Percentiles rank a stretch among this genome's conserved stretches.
phyloP scores from a whole-genome alignment of 78 protist genomes.

The Speleostelium caveatum region DNA sequence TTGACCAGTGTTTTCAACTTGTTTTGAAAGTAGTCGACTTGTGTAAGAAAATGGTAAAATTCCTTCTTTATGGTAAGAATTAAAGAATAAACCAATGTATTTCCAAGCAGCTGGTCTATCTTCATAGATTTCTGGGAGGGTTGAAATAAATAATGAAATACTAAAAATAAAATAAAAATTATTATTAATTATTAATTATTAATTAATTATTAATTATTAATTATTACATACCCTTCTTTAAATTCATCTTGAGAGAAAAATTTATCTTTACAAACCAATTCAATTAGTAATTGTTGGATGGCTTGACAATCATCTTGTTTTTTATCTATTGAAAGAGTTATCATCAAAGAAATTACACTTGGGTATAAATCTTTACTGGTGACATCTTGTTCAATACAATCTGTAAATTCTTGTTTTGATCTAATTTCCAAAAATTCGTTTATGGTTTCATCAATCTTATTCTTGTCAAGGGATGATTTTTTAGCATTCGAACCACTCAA shows the following conservation, averaged over 20 bases:
- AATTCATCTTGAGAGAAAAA: slow-evolving; percentile 7
- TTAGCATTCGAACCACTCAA: background rate
- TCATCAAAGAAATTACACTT: slow-evolving; percentile 10
- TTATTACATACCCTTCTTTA: too few species aligned
- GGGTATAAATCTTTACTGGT: slow-evolving; percentile 37
- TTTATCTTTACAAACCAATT: background rate
- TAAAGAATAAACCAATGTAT: slow-evolving; percentile 4
- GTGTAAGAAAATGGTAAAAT: background rate
- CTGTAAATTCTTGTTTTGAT: slow-evolving; percentile 15
- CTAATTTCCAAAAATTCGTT: slow-evolving; percentile 6
- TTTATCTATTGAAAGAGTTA: slow-evolving; percentile 3
- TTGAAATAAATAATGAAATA: background rate
- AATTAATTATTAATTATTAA: too few species aligned
- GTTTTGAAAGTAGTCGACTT: background rate
- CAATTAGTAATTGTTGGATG: background rate
- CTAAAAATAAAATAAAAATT: too few species aligned
- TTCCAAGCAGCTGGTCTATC: slow-evolving; percentile 68
- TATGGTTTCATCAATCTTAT: background rate
- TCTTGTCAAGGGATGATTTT: background rate
- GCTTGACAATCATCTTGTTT: background rate
- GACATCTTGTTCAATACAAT: slow-evolving; percentile 17
- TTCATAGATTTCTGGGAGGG: slow-evolving; percentile 50
- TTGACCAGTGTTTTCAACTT: slow-evolving; percentile 1
- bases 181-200: too few species aligned
- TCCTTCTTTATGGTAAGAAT: background rate